Conservation (phyloP, 2,329 filamentous ascomycete species). For the Pseudogymnoascus sp. region DNA sequence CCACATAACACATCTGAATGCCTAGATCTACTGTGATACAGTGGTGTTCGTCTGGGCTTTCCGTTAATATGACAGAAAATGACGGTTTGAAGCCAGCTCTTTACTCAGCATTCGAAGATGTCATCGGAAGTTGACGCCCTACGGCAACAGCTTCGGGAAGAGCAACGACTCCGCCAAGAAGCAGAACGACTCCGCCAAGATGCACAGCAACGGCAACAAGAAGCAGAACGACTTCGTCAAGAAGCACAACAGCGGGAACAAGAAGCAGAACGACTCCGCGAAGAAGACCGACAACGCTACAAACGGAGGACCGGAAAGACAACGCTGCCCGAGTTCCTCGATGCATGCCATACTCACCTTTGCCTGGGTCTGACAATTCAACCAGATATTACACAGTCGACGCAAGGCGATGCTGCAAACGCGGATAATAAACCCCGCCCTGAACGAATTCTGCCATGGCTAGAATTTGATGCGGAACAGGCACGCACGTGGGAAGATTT, state of each 20-base stretch:
- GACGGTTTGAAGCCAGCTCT: too few species aligned
- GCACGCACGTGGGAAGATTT: background rate
- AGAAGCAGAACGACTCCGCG: background rate
- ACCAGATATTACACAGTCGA: background rate
- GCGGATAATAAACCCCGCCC: background rate
- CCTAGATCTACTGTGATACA: too few species aligned
- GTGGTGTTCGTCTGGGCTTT: too few species aligned
- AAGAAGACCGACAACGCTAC: background rate
- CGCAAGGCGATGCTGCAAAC: background rate
- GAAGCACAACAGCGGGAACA: background rate
- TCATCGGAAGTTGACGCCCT: too few species aligned
- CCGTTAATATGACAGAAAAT: too few species aligned
- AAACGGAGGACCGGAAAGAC: background rate
- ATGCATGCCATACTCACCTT: slow-evolving; percentile 7
- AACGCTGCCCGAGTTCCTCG: background rate
- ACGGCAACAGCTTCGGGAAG: too few species aligned
- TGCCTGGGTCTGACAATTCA: background rate
- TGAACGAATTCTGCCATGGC: background rate
- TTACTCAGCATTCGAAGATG: too few species aligned
- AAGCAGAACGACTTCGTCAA: background rate
- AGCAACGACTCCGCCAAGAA: too few species aligned
- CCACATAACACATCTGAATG: too few species aligned
- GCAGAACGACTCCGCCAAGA: too few species aligned
- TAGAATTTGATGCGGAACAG: background rate
- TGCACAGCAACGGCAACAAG: too few species aligned